Percentiles rank a stretch among this genome's conserved stretches.
These are phyloP conservation scores for Polychytrium aggregatum DNA, from an alignment of 192 early-diverging fungal species.

Conservation along the genomic window DNA sequence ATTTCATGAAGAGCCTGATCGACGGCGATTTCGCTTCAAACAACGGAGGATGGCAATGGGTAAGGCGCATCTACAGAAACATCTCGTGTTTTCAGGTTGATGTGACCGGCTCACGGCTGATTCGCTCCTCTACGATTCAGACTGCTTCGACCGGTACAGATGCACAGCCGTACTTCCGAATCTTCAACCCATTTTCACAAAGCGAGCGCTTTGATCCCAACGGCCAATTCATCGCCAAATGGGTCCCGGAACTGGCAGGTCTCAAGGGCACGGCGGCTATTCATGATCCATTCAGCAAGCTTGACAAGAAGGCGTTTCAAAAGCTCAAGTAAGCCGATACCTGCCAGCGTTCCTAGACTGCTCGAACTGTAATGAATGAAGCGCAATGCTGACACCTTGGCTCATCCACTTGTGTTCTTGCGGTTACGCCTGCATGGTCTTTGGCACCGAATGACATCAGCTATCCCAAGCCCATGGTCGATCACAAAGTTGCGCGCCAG, in stretches of 20 bases:
- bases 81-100: neutral
- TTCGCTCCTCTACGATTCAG: conserved; percentile 7
- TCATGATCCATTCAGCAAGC: conserved; percentile 38
- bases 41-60: conserved; percentile 65
- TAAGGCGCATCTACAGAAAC: too few relatives aligned
- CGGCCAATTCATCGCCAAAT: conserved; percentile 46
- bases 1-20: conserved; percentile 49
- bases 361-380: too few relatives aligned
- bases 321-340: conserved; percentile 30
- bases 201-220: conserved; percentile 42
- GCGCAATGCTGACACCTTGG: neutral
- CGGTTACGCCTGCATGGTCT: too few relatives aligned
- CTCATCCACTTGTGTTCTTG: too few relatives aligned
- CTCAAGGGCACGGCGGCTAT: conserved; percentile 30
- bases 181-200: conserved; percentile 49
- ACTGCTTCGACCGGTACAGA: conserved; percentile 56
- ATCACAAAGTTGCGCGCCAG: conserved; percentile 45
- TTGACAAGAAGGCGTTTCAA: conserved; percentile 25
- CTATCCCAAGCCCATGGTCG: conserved; percentile 54
- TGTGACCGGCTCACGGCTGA: neutral
- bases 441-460: too few relatives aligned
- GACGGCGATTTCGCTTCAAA: conserved; percentile 61
- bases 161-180: conserved; percentile 56
- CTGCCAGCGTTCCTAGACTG: too few relatives aligned
- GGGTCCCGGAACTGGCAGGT: conserved; percentile 45